These are phyloP conservation scores for Botryosphaeria dothidea DNA, from an alignment of 2,329 filamentous ascomycete species.

Conservation along the genomic window DNA sequence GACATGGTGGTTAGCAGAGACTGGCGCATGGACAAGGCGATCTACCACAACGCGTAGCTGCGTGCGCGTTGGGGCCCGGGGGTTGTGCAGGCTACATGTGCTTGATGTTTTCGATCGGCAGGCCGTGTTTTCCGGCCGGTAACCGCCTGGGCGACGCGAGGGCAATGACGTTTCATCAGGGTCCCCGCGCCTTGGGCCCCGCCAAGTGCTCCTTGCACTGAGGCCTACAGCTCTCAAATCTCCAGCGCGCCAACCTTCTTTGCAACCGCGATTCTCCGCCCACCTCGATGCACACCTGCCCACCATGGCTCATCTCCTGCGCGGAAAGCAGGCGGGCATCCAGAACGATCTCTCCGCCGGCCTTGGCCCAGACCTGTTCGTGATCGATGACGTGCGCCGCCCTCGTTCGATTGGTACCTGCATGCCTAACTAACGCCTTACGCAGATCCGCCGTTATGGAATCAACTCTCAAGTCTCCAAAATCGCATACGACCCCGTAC, in stretches of 20 bases:
- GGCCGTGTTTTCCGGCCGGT: slow-evolving; percentile 11
- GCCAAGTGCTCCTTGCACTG: slow-evolving; percentile 9
- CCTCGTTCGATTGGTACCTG: slow-evolving; percentile 26
- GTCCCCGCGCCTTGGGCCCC: slow-evolving; percentile 12
- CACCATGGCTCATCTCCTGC: slow-evolving; percentile 80
- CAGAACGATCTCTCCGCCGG: slow-evolving; percentile 86
- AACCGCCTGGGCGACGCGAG: slow-evolving; percentile 14
- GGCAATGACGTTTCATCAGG: slow-evolving; percentile 13
- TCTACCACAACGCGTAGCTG: too few species aligned
- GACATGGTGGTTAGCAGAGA: too few species aligned
- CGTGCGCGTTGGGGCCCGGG: too few species aligned
- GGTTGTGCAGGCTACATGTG: not conserved
- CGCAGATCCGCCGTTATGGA: slow-evolving; percentile 69
- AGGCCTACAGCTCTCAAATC: not conserved
- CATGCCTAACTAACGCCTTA: slow-evolving; percentile 22
- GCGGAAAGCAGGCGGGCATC: slow-evolving; percentile 91
- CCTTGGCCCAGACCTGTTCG: slow-evolving; percentile 75
- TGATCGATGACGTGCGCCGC: slow-evolving; percentile 71
- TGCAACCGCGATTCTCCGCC: slow-evolving; percentile 1
- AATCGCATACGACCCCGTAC: slow-evolving; percentile 88
- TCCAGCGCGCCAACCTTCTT: not conserved
- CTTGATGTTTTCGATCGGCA: not conserved
- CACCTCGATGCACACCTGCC: not conserved
- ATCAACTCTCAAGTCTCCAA: slow-evolving; percentile 69
- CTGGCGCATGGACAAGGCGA: too few species aligned